Conservation (phyloP, 345 rosid genomes). For the Acer campestre region DNA sequence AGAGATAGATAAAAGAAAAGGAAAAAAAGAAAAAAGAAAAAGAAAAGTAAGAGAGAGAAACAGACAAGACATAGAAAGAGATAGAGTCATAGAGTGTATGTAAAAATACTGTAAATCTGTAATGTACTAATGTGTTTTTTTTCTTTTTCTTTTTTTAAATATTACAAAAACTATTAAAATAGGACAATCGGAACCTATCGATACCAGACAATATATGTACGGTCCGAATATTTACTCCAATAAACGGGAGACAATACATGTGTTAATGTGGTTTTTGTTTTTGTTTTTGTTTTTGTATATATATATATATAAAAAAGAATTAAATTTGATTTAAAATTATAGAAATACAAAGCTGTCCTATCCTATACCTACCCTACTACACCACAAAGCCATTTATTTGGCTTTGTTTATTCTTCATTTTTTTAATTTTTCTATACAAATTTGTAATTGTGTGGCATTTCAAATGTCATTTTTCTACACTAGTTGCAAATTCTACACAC, state of each 20-base stretch:
- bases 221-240: too few relatives aligned
- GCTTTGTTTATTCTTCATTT: slow-evolving; percentile 25
- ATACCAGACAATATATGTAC: too few relatives aligned
- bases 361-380: slow-evolving; percentile 40
- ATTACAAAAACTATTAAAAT: too few relatives aligned
- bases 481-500: not conserved
- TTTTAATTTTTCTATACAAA: not conserved
- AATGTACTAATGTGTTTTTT: not conserved
- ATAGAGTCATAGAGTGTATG: too few relatives aligned
- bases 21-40: not conserved
- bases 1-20: not conserved
- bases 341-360: slow-evolving; percentile 34
- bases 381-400: slow-evolving; percentile 17
- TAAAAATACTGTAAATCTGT: too few relatives aligned
- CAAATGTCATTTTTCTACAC: slow-evolving; percentile 26
- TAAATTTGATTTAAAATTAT: too few relatives aligned
- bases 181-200: too few relatives aligned
- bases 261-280: too few relatives aligned
- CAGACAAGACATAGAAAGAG: not conserved
- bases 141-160: not conserved
- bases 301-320: too few relatives aligned
- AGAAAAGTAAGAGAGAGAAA: not conserved
- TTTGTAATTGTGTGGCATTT: too few relatives aligned
- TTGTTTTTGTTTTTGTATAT: too few relatives aligned
- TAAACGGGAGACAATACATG: too few relatives aligned